Conservation (phyloP, 805 yeast species). For the Metschnikowia gelsemii region DNA sequence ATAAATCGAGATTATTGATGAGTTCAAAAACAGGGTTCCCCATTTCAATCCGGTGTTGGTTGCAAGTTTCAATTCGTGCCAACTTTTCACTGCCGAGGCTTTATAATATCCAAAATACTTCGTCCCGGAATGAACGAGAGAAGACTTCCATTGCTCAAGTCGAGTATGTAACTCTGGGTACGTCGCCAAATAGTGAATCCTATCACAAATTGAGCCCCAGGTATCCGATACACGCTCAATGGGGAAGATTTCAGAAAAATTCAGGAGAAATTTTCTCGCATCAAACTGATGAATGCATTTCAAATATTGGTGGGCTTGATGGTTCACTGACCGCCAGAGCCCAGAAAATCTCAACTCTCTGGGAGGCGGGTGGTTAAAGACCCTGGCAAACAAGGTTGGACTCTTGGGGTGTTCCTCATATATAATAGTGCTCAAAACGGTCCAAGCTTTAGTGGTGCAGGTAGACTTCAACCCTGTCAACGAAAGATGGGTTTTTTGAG, state of each 20-base stretch:
- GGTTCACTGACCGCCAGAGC: background rate
- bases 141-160: background rate
- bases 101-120: background rate
- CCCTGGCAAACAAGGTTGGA: background rate
- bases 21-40: background rate
- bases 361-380: constrained; percentile 1
- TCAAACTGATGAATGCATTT: background rate
- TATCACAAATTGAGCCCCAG: background rate
- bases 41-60: background rate
- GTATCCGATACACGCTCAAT: background rate
- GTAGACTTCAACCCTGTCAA: constrained; percentile 1
- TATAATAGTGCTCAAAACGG: background rate
- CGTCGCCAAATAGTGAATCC: background rate
- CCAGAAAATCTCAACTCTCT: constrained; percentile 1
- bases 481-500: background rate
- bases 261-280: background rate
- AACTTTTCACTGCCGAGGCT: background rate
- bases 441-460: background rate
- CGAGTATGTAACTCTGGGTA: background rate
- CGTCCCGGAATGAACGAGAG: background rate
- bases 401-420: constrained; percentile 3
- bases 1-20: background rate
- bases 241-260: background rate
- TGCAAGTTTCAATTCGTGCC: background rate
- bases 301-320: background rate